These are phyloP conservation scores for Hippophae gyantsensis DNA, from an alignment of 306 rosid genomes.

Conservation along the genomic window DNA sequence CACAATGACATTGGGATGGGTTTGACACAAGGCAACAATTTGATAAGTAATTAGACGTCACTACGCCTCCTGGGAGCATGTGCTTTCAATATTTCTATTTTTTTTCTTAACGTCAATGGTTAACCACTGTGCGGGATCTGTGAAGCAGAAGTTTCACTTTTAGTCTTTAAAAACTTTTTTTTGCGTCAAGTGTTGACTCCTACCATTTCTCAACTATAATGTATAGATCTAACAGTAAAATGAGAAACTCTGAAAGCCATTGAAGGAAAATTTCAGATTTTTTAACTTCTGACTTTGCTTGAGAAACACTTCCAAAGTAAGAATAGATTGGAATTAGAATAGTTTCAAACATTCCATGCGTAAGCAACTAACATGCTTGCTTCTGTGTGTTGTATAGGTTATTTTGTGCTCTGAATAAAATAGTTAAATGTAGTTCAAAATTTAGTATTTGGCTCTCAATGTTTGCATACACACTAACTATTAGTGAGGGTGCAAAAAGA, in stretches of 20 bases:
- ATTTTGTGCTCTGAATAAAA: background rate
- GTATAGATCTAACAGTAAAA: background rate
- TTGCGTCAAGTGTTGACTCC: background rate
- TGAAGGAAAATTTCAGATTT: background rate
- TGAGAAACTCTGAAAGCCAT: background rate
- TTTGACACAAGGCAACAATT: slow-evolving; percentile 38
- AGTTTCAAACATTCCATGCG: background rate
- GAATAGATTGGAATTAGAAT: background rate
- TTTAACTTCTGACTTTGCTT: background rate
- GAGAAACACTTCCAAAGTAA: background rate
- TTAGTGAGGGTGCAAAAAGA: slow-evolving; percentile 59
- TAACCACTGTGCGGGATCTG: slow-evolving; percentile 1
- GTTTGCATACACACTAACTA: slow-evolving; percentile 16
- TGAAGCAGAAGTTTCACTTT: background rate
- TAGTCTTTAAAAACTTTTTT: slow-evolving; percentile 1
- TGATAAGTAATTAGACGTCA: slow-evolving; percentile 42
- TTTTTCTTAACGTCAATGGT: slow-evolving; percentile 1
- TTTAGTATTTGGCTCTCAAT: background rate
- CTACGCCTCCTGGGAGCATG: background rate
- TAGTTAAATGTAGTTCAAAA: background rate
- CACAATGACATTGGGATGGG: slow-evolving; percentile 82
- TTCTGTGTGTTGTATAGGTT: background rate
- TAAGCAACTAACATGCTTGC: background rate
- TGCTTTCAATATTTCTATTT: slow-evolving; percentile 1
- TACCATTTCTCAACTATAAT: background rate